These are phyloP conservation scores for Logfia minima DNA, from an alignment of 129 eudicot species.

Conservation along the genomic window DNA sequence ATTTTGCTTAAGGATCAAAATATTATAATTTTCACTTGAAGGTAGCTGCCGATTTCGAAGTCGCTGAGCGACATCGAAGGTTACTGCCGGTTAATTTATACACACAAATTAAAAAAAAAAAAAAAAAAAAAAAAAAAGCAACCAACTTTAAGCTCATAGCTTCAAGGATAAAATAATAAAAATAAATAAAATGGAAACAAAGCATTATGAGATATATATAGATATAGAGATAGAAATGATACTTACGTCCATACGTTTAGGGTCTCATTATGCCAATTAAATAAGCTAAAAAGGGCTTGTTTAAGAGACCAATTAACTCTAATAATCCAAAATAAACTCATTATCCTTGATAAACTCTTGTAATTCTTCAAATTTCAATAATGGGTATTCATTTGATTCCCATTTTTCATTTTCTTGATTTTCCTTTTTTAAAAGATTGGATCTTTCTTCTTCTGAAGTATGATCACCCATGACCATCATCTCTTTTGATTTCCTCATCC, in stretches of 20 bases:
- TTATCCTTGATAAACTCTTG: slow-evolving; percentile 97
- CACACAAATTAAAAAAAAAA: no score
- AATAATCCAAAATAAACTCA: slow-evolving; percentile 74
- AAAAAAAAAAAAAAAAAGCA: background rate
- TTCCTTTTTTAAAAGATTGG: slow-evolving; percentile 1
- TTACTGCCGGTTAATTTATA: no score
- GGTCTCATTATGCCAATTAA: slow-evolving; percentile 93
- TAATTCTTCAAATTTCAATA: slow-evolving; percentile 52
- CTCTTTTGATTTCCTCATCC: slow-evolving; percentile 31
- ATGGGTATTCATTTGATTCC: slow-evolving; percentile 13
- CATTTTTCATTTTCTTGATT: slow-evolving; percentile 14
- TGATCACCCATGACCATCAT: slow-evolving; percentile 6
- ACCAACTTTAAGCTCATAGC: background rate
- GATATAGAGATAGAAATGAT: background rate
- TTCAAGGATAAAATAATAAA: background rate
- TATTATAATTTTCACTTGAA: no score
- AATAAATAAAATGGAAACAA: background rate
- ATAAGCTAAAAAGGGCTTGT: slow-evolving; percentile 80
- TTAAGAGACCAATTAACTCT: slow-evolving; percentile 84
- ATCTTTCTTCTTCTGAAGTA: slow-evolving; percentile 1
- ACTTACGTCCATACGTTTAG: slow-evolving; percentile 98
- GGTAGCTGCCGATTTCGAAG: no score
- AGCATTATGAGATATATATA: background rate
- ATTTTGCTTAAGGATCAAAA: no score
- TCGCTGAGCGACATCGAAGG: no score